These are phyloP conservation scores for Gracilariopsis chorda DNA, from an alignment of 23 red algal species.

Conservation along the genomic window DNA sequence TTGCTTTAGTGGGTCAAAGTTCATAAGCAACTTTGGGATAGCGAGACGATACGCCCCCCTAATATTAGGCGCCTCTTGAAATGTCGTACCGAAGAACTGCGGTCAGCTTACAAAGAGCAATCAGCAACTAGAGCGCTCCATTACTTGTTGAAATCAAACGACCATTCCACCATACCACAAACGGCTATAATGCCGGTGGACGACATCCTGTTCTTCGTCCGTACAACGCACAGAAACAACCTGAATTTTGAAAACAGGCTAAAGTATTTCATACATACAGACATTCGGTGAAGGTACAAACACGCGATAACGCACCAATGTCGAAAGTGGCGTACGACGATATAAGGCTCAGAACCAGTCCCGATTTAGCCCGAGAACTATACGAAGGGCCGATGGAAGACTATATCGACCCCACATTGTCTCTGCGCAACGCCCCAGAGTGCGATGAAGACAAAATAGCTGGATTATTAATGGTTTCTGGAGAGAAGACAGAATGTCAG, in stretches of 20 bases:
- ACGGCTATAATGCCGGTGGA: no score
- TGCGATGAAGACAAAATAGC: no score
- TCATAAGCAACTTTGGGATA: background rate
- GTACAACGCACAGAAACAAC: no score
- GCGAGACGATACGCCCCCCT: background rate
- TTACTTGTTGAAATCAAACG: no score
- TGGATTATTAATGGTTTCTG: no score
- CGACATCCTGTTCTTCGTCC: no score
- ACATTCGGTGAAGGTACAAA: background rate
- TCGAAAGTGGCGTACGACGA: background rate
- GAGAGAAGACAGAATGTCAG: background rate
- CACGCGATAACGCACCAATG: background rate
- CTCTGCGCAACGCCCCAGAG: background rate
- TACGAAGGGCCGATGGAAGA: background rate
- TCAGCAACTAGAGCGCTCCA: no score
- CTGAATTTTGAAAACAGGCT: no score
- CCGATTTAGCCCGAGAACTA: background rate
- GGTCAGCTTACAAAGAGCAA: background rate
- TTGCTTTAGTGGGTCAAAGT: background rate
- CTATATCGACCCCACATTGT: background rate
- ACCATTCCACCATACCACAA: no score
- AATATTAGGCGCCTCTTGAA: background rate
- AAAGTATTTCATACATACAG: background rate
- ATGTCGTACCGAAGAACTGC: background rate
- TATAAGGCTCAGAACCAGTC: background rate